Conservation (phyloP, 495 filamentous ascomycete species). For the Paragyromitra xinjiangensis region DNA sequence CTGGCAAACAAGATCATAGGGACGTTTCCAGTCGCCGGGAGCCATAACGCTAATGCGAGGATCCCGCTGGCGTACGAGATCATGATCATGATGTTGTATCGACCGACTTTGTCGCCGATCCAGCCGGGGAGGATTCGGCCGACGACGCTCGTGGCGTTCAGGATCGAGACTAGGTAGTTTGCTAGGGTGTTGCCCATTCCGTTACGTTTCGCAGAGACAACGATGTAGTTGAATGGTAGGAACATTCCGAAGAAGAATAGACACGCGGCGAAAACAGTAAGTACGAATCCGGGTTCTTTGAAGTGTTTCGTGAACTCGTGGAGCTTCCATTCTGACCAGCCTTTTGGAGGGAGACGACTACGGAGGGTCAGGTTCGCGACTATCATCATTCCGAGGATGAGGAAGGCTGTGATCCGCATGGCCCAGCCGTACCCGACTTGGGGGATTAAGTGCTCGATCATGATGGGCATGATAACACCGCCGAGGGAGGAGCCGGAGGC, state of each 20-base stretch:
- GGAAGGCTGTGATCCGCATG: conserved; percentile 73
- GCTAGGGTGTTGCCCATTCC: conserved; percentile 70
- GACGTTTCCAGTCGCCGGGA: conserved; percentile 68
- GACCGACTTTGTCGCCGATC: conserved; percentile 74
- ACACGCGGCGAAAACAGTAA: conserved; percentile 66
- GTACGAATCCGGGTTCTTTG: conserved; percentile 66
- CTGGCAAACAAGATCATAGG: conserved; percentile 72
- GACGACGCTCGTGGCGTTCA: conserved; percentile 74
- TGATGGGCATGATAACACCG: conserved; percentile 75
- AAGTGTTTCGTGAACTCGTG: conserved; percentile 69
- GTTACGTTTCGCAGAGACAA: conserved; percentile 65
- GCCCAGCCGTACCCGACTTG: conserved; percentile 76
- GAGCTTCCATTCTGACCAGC: conserved; percentile 64
- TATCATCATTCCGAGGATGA: conserved; percentile 71
- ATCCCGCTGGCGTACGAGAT: conserved; percentile 69
- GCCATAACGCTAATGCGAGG: conserved; percentile 74
- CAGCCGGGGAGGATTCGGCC: conserved; percentile 80
- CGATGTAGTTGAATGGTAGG: conserved; percentile 77
- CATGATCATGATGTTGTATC: conserved; percentile 74
- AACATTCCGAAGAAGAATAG: conserved; percentile 78
- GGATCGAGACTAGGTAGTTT: conserved; percentile 73
- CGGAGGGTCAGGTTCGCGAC: conserved; percentile 72
- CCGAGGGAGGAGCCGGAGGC: conserved; percentile 73
- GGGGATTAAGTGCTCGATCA: conserved; percentile 71
- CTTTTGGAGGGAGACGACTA: conserved; percentile 68